Evolutionary conservation across 2,329 filamentous ascomycete species (phyloP).

Genomic region (Scleromitrula shiraiana): DNA sequence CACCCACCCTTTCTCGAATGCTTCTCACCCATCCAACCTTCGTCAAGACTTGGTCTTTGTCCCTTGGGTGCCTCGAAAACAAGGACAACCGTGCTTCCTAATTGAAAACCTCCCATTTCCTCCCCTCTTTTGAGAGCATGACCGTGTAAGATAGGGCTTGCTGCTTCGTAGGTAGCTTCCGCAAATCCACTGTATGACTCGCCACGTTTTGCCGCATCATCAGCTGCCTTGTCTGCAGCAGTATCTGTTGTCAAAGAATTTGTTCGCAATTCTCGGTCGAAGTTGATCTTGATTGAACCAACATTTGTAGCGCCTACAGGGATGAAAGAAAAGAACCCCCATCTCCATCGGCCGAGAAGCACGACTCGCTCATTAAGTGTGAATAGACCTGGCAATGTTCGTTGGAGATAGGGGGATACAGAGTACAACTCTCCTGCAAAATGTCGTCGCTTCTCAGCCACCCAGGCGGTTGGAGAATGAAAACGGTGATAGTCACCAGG

Average conservation of each 20-base stretch:
- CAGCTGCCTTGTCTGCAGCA: conserved; percentile 77
- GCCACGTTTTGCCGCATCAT: conserved; percentile 64
- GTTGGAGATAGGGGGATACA: conserved; percentile 90
- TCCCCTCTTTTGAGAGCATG: conserved; percentile 80
- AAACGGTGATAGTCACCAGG: conserved; percentile 98
- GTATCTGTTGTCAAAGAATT: conserved; percentile 92
- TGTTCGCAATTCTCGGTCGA: conserved; percentile 86
- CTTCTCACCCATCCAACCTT: conserved; percentile 47
- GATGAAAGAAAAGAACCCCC: conserved; percentile 94
- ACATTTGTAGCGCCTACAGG: conserved; percentile 97
- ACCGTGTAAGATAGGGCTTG: conserved; percentile 70
- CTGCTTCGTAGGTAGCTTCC: conserved; percentile 78
- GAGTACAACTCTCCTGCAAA: conserved; percentile 95
- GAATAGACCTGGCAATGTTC: conserved; percentile 86
- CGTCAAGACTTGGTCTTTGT: conserved; percentile 46
- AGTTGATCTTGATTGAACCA: conserved; percentile 93
- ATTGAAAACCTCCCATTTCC: conserved; percentile 96
- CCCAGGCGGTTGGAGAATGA: conserved; percentile 92
- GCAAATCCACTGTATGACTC: conserved; percentile 85
- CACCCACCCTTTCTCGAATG: conserved; percentile 60
- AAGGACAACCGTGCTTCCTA: conserved; percentile 89
- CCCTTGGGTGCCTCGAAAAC: conserved; percentile 89
- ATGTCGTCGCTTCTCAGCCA: conserved; percentile 89
- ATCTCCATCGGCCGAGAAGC: conserved; percentile 86
- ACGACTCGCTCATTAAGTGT: conserved; percentile 95